Percentiles rank a stretch among this genome's conserved stretches.
These are phyloP conservation scores for Acanthamoeba lenticulata DNA, from an alignment of 208 protist species.

Conservation along the genomic window DNA sequence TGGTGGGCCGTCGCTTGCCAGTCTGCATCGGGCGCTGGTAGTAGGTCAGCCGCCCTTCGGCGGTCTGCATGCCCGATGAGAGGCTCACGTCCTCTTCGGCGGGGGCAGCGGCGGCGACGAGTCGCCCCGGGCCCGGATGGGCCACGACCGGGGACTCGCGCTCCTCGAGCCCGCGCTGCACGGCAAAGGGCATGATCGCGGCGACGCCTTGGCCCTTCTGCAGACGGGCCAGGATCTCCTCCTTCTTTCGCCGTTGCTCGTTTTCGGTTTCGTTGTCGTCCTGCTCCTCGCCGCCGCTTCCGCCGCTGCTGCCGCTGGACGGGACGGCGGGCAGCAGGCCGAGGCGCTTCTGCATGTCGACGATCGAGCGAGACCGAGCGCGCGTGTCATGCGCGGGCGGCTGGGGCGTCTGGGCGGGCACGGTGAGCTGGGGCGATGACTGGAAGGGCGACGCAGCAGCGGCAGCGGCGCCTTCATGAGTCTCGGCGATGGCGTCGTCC, in stretches of 20 bases:
- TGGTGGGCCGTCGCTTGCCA: constrained; percentile 8
- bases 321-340: background rate
- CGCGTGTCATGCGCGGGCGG: background rate
- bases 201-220: constrained; percentile 8
- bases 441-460: background rate
- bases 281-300: background rate
- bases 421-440: background rate
- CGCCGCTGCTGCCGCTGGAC: background rate
- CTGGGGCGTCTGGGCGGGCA: background rate
- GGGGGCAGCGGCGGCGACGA: too few relatives aligned
- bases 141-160: background rate
- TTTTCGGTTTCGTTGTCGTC: background rate
- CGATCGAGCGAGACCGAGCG: background rate
- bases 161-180: constrained; percentile 25
- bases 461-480: background rate
- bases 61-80: background rate
- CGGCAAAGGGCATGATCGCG: background rate
- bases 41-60: constrained; percentile 27
- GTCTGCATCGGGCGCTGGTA: constrained; percentile 21
- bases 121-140: background rate
- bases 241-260: background rate
- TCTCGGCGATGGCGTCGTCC: background rate
- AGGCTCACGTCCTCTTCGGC: background rate
- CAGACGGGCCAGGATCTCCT: constrained; percentile 18
- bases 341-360: constrained; percentile 45